Base-by-base conservation (phyloP, 306 rosid genomes). In the Quercus suber region DNA sequence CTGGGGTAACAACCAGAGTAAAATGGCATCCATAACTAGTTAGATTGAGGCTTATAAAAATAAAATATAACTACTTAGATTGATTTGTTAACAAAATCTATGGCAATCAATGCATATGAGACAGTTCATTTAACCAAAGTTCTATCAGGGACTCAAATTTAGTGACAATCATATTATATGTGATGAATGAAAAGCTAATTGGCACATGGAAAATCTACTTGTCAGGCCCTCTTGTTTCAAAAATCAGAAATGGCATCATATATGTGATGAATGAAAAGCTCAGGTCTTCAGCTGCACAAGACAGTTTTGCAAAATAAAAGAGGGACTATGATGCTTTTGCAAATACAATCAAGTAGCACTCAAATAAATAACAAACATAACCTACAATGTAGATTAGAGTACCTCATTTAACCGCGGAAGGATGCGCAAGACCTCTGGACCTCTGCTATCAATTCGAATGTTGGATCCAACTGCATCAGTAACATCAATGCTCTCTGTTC, bases 381-480 rank as follows among this genome's bases (percentile, higher is more conserved):
- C 70, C 58, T 75, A 45, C 56, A 69, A 41, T 41, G 69, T 78
- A 23, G 58, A 79, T 60, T 28, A 81, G 45, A 81, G 76, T 84
- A 93, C 98, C 99, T 96, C 99, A 80, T 93, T 96, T 78, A 96
- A 82, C 70, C 98, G 95, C 55, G 99, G 99, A 82, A 89, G 57
- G 20, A 96, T 93, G 69, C 98, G 99, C 97, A 96, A 82, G 79
- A 96, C 94, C 87, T 96, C 97, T 71, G 97, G 96, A 76, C 98
- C 99, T 86, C 99, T 88, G 80, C 99, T 96, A 82, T 96, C 99
- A 83, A 93, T 96, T 78, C 98, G 88, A 80, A 96, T 96, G 82
- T 96, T 96, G 73, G 98, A 96, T 71, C 98, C 99, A 80, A 96
- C 97, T 27, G 99, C 99, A 86, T 96, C 98, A 81, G 97, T 96